Evolutionary conservation across 768 basidiomycete species (phyloP).

Genomic region (Gymnopilus junonius): DNA sequence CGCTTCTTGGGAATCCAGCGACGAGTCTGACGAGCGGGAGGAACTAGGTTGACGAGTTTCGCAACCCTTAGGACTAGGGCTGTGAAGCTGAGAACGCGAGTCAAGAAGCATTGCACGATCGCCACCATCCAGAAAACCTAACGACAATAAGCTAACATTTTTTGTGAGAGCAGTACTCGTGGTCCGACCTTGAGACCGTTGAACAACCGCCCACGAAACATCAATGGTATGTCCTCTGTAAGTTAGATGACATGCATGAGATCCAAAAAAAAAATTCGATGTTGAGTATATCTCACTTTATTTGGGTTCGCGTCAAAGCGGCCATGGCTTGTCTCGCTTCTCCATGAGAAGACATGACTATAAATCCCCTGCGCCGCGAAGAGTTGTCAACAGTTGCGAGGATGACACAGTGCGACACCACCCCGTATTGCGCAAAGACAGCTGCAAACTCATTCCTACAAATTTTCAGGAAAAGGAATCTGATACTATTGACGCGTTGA

Average conservation of each 20-base stretch:
- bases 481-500: not conserved
- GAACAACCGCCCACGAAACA: constrained; percentile 87
- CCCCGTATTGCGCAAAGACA: constrained; percentile 68
- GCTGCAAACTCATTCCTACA: constrained; percentile 58
- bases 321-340: constrained; percentile 76
- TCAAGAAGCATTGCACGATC: constrained; percentile 73
- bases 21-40: constrained; percentile 35
- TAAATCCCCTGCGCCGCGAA: constrained; percentile 81
- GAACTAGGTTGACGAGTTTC: constrained; percentile 29
- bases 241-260: constrained; percentile 3
- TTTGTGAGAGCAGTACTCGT: no score
- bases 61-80: constrained; percentile 24
- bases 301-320: constrained; percentile 65
- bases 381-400: constrained; percentile 85
- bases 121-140: constrained; percentile 82
- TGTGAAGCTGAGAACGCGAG: constrained; percentile 40
- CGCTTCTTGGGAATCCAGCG: constrained; percentile 31
- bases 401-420: constrained; percentile 77
- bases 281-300: constrained; percentile 56
- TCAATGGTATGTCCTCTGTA: constrained; percentile 75
- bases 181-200: constrained; percentile 73
- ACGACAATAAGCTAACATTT: not conserved
- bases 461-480: not conserved
- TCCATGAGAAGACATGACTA: constrained; percentile 77
- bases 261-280: not conserved